Base-by-base conservation (phyloP, 2,329 filamentous ascomycete genomes). In the Zelopaecilomyces penicillatus region DNA sequence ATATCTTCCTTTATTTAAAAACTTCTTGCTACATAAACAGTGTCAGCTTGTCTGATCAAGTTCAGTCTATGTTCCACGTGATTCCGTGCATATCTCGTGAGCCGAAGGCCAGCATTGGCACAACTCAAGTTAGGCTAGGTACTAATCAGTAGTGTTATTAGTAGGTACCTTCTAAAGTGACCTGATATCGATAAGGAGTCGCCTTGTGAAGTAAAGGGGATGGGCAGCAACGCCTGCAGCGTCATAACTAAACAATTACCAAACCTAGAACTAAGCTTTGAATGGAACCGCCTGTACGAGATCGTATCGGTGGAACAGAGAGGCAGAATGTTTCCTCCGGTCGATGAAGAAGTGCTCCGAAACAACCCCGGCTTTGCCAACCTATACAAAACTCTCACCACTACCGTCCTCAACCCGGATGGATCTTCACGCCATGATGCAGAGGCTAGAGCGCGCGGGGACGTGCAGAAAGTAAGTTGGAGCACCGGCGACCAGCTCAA, bases 281-380 rank as follows among this genome's bases (percentile, higher is more conserved):
- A 19, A 19, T 19, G 19, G 19, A 19, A 19, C 19, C 19, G 19
- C 19, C 19, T 19, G 19, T 19, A 19, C 19, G 19, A 19, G 19
- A 19, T 19, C 19, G 19, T 19, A 19, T 19, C 19, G 19, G 19
- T 19, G 19, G 19, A 19, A 19, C 19, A 19, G 9, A 28, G 37
- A 40, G 27, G 35, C 32, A 49, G 27, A 44, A 81, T 82, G 76
- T 61, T 82, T 2, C 79, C 79, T 0, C 77, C 76, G 0, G 61
- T 82, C 6, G 78, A 82, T 19, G 66, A 74, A 6, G 52, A 68
- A 0, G 64, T 82, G 12, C 58, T 83, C 1, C 60, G 70, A 42
- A 69, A 66, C 46, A 82, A 83, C 50, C 78, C 78, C 0, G 69
- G 75, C 26, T 83, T 83, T 53, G 73, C 75, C n/a, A 65, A 67